Percentiles rank a stretch among this genome's conserved stretches.
phyloP scores from a whole-genome alignment of 805 yeast genomes.

The Starmerella geochares region DNA sequence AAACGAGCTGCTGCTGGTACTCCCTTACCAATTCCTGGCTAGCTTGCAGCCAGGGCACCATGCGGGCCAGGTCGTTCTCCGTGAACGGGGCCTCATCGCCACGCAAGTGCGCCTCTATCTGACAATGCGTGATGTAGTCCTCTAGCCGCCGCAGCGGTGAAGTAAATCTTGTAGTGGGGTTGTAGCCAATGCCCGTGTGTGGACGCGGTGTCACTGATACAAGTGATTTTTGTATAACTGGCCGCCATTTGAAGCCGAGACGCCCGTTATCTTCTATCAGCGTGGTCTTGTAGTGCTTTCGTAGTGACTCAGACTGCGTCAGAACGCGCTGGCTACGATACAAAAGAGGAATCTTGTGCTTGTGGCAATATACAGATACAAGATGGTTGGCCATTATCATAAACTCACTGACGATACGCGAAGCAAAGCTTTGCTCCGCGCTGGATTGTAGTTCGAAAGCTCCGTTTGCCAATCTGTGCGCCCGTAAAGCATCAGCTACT shows the following conservation, averaged over 20 bases:
- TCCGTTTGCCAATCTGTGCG: conserved; percentile 32
- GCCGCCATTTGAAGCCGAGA: conserved; percentile 34
- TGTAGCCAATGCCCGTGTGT: conserved; percentile 59
- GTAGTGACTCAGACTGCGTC: conserved; percentile 13
- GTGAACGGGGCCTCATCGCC: conserved; percentile 21
- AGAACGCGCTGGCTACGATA: conserved; percentile 27
- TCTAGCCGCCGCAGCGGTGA: conserved; percentile 81
- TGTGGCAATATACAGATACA: conserved; percentile 26
- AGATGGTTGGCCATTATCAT: conserved; percentile 71
- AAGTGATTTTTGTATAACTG: conserved; percentile 45
- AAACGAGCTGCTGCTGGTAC: neutral
- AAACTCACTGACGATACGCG: conserved; percentile 58
- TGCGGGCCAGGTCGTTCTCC: neutral
- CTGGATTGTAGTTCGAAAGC: conserved; percentile 34
- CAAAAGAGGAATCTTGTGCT: conserved; percentile 25
- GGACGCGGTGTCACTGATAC: conserved; percentile 37
- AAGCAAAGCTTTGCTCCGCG: neutral
- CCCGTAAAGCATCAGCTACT: conserved; percentile 30
- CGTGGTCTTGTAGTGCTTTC: neutral
- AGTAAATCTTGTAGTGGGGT: conserved; percentile 61
- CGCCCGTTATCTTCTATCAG: conserved; percentile 5
- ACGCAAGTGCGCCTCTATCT: conserved; percentile 41
- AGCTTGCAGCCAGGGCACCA: conserved; percentile 6
- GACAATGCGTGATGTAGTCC: conserved; percentile 75
- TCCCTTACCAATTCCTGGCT: conserved; percentile 2